phyloP scores from a whole-genome alignment of 2,329 filamentous ascomycete species.

The Cercospora janseana region DNA sequence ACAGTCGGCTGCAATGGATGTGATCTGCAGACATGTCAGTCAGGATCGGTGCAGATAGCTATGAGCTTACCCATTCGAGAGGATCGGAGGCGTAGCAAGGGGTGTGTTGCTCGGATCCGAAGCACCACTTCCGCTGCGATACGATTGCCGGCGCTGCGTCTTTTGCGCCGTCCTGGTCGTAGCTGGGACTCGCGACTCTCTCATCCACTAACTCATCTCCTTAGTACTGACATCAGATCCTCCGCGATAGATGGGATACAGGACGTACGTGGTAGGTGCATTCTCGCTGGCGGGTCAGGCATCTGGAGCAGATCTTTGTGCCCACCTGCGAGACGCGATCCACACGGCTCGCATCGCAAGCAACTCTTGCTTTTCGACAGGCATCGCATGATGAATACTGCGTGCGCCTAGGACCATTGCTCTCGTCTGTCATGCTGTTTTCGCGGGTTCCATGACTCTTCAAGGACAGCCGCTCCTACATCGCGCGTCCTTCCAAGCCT shows the following conservation, averaged over 20 bases:
- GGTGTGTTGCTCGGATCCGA: conserved; percentile 2
- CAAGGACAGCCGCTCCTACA: neutral
- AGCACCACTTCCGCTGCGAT: neutral
- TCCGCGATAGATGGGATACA: too few relatives aligned
- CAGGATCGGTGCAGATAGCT: too few relatives aligned
- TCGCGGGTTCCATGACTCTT: neutral
- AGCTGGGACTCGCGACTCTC: neutral
- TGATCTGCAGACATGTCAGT: neutral
- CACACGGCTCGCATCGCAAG: conserved; percentile 7
- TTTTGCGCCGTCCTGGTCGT: neutral
- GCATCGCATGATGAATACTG: conserved; percentile 11
- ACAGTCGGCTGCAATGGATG: neutral
- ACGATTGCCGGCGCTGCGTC: conserved; percentile 1
- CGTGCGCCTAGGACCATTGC: conserved; percentile 1
- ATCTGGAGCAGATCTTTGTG: conserved; percentile 4
- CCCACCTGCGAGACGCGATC: conserved; percentile 1
- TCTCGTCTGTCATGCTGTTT: conserved; percentile 1
- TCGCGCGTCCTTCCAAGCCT: neutral
- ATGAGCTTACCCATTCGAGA: neutral
- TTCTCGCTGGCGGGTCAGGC: neutral
- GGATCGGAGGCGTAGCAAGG: neutral
- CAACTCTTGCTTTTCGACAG: conserved; percentile 7
- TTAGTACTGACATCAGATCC: too few relatives aligned
- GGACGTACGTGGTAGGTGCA: conserved; percentile 7
- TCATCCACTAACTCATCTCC: conserved; percentile 9